Base-by-base conservation (phyloP, 2,329 filamentous ascomycete genomes). In the Xylariomycetidae sp. region DNA sequence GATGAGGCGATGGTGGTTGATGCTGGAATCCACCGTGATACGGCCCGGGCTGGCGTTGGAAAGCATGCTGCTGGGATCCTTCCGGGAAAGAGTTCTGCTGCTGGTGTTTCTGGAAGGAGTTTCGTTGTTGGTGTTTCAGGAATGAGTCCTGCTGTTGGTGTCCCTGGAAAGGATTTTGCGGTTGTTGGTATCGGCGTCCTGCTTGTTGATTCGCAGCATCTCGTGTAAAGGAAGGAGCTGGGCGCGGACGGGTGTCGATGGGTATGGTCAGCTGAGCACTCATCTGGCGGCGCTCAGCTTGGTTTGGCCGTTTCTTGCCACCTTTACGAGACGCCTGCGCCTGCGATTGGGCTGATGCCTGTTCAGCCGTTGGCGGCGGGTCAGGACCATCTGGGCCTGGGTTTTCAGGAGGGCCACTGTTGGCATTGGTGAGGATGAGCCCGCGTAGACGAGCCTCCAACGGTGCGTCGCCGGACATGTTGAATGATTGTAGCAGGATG, bases 251-350 rank as follows among this genome's bases (percentile, higher is more conserved):
- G 10, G 64, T 54, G 38, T 77, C 71, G 32, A 79, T 64, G 4
- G 73, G 65, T 28, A 79, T 70, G 1, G 72, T 67, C 13, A 78
- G 47, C 42, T 79, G 70, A 4, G 74, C 65, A 35, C 67, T 77
- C 72, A 79, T 75, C 47, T 79, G 74, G 15, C 76, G 69, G 30
- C 76, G 65, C 45, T 80, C 73, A 2, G 76, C 76, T 49, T 82
- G 77, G 39, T 82, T 82, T 3, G 63, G 69, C 15, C 76, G 72
- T 68, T 76, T 46, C 62, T 61, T 31, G 46, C 39, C n/a, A 50
- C 35, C 33, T 57, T 64, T 43, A 46, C 49, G 23, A 19, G 37
- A 12, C 18, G 35, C 16, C 18, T 46, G 48, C 5, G 28, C 8
- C 19, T n/a, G n/a, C n/a, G n/a, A n/a, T n/a, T n/a, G n/a, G n/a